phyloP scores from a whole-genome alignment of 192 early-diverging fungal genomes.

The Backusella sp. region DNA sequence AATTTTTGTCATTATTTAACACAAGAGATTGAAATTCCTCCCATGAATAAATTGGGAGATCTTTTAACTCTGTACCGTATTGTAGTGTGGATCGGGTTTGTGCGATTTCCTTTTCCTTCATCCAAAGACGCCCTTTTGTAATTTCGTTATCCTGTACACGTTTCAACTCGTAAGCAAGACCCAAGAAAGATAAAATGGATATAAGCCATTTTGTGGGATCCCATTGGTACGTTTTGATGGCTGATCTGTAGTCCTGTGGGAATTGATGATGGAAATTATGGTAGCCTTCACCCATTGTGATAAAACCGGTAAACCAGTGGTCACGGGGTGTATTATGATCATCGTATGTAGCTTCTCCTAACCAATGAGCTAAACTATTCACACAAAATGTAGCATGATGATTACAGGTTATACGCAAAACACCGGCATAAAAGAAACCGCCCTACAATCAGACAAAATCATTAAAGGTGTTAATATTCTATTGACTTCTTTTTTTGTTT shows the following conservation, averaged over 20 bases:
- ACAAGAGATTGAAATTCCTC: slow-evolving; percentile 62
- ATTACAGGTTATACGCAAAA: slow-evolving; percentile 71
- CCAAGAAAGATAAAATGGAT: slow-evolving; percentile 46
- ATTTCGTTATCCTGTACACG: slow-evolving; percentile 78
- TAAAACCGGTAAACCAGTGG: slow-evolving; percentile 76
- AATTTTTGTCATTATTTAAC: slow-evolving; percentile 61
- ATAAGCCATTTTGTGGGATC: slow-evolving; percentile 90
- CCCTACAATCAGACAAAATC: slow-evolving; percentile 33
- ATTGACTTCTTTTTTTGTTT: neutral
- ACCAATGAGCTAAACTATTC: slow-evolving; percentile 77
- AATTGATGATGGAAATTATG: slow-evolving; percentile 90
- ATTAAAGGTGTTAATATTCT: neutral
- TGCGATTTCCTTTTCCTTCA: slow-evolving; percentile 76
- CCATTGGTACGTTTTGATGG: slow-evolving; percentile 73
- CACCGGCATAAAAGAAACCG: slow-evolving; percentile 74
- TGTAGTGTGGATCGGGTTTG: slow-evolving; percentile 56
- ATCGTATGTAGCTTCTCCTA: slow-evolving; percentile 77
- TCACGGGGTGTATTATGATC: slow-evolving; percentile 79
- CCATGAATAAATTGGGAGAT: slow-evolving; percentile 67
- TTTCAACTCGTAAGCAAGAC: slow-evolving; percentile 70
- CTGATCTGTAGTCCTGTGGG: slow-evolving; percentile 82
- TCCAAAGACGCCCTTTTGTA: slow-evolving; percentile 70
- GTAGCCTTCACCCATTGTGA: slow-evolving; percentile 80
- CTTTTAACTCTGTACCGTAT: slow-evolving; percentile 69
- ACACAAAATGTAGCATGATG: slow-evolving; percentile 90